Base-by-base conservation (phyloP, 2,329 filamentous ascomycete species). In the Venturia oleaginea region DNA sequence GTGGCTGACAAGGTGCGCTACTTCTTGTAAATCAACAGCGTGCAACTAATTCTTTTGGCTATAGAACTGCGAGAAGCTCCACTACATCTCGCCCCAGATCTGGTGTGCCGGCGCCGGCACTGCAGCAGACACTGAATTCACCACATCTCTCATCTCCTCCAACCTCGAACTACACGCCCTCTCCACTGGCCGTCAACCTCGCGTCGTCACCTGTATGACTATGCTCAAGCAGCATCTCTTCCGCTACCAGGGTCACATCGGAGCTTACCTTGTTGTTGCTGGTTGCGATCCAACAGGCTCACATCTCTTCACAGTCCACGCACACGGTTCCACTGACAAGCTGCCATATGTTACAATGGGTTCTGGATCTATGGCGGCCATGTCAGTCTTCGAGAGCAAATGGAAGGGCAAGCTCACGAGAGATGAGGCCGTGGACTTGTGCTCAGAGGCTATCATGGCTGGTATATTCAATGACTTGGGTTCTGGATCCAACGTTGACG, bases 321-420 rank as follows among this genome's bases (percentile, higher is more conserved):
- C 94, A 66, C 95, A 99, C 82, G 94, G 95, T 69, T 94, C 89
- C 72, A 99, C 94, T 67, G 94, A 99, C 81, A 99, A 97, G 83
- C 87, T 99, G 60, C 94, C 94, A 61, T 99, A 99, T 77, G 95
- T 99, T 70, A 99, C 95, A 69, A 99, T 99, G 94, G 94, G 94
- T 64, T 96, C 90, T 30, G 94, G 94, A 68, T 96, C 91, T 59
- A 82, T 99, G 69, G 94, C 94, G 34, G 94, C 94, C 74, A 99
- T 99, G 94, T 91, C 90, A 38, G 90, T 99, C 62, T 99, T 99
- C 74, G 94, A 99, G 83, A 95, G 92, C 61, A 87, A 88, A 78
- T 99, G 95, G 95, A 91, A 92, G 83, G 80, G 86, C 8, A 79
- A 86, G 67, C 77, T 97, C 75, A 88, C 84, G 68, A 83, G 85